Conservation (phyloP, 2,329 filamentous ascomycete species). For the Phialophora chinensis region DNA sequence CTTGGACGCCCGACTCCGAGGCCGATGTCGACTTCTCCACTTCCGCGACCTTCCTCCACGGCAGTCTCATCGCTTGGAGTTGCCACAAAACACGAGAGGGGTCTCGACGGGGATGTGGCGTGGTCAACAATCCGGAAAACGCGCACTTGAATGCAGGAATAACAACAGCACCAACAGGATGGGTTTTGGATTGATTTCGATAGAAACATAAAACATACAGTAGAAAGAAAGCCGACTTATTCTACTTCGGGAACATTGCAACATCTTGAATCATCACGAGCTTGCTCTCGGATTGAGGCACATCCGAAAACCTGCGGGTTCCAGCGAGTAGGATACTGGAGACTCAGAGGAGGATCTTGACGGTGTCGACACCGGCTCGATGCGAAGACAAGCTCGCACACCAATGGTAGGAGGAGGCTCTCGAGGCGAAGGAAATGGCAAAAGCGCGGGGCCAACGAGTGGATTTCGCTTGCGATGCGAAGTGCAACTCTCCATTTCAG, state of each 20-base stretch:
- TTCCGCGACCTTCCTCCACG: slow-evolving; percentile 29
- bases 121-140: neutral
- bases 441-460: neutral
- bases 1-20: slow-evolving; percentile 21
- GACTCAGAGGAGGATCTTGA: neutral
- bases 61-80: slow-evolving; percentile 21
- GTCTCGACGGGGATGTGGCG: neutral
- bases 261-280: slow-evolving; percentile 7
- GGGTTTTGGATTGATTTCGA: neutral
- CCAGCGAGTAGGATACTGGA: neutral
- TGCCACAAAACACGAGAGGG: neutral
- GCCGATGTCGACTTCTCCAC: slow-evolving; percentile 21
- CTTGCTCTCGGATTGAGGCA: slow-evolving; percentile 12
- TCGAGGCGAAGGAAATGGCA: slow-evolving; percentile 5
- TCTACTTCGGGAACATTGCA: slow-evolving; percentile 3
- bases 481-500: neutral
- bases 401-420: slow-evolving; percentile 6
- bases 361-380: slow-evolving; percentile 2
- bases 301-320: neutral
- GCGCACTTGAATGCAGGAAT: neutral
- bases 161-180: neutral
- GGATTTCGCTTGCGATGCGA: slow-evolving; percentile 21
- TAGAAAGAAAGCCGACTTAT: neutral
- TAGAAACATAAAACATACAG: neutral
- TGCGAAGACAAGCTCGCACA: neutral